Conservation (phyloP, 768 basidiomycete species). For the Imleria badia region DNA sequence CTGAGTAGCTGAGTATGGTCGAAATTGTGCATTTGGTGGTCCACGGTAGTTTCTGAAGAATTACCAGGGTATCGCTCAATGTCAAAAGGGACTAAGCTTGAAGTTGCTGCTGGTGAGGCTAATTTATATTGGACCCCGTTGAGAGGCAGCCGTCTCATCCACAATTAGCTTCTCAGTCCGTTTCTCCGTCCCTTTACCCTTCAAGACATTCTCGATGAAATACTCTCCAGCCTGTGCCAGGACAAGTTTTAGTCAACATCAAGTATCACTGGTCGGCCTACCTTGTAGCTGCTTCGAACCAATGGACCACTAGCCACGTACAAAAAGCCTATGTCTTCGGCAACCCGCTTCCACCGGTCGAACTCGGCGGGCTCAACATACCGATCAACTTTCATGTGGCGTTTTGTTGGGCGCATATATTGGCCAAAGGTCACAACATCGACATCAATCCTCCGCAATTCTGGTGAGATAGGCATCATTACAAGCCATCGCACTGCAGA, state of each 20-base stretch:
- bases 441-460: conserved; percentile 82
- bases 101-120: neutral
- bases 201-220: conserved; percentile 89
- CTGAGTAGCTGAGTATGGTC: no score
- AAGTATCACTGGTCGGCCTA: conserved; percentile 32
- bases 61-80: conserved; percentile 8
- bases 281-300: conserved; percentile 97
- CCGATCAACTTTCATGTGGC: conserved; percentile 98
- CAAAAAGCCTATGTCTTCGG: conserved; percentile 92
- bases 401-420: conserved; percentile 99
- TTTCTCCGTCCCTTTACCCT: conserved; percentile 52
- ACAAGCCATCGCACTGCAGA: neutral
- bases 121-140: conserved; percentile 6
- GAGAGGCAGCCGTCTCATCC: conserved; percentile 13
- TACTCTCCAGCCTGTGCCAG: conserved; percentile 83
- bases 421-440: conserved; percentile 99
- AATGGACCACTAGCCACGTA: conserved; percentile 97
- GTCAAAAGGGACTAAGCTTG: neutral
- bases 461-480: conserved; percentile 41
- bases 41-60: no score
- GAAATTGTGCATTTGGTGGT: no score
- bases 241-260: conserved; percentile 1
- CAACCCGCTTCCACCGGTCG: conserved; percentile 83
- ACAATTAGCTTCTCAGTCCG: conserved; percentile 35
- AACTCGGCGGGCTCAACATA: conserved; percentile 96